Evolutionary conservation across 2,329 filamentous ascomycete species (phyloP).

Genomic region (Lojkania enalia): DNA sequence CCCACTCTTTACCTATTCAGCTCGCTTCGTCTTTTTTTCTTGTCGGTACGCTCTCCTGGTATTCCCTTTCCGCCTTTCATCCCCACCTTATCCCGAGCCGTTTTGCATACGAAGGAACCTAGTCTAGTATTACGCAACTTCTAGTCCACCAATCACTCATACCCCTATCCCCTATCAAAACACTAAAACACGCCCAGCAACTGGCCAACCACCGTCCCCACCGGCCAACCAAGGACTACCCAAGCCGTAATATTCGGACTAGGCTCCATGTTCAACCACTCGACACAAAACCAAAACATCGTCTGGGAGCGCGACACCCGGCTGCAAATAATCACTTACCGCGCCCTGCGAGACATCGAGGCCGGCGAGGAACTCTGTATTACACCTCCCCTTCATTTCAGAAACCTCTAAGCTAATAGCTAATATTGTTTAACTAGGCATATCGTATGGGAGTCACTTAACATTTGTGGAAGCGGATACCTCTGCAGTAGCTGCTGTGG

Average conservation of each 20-base stretch:
- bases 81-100: too few relatives aligned
- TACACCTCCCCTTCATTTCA: too few relatives aligned
- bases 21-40: too few relatives aligned
- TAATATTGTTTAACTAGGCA: conserved; percentile 33
- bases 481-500: conserved; percentile 21
- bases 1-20: too few relatives aligned
- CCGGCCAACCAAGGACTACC: conserved; percentile 40
- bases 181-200: conserved; percentile 37
- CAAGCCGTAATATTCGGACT: conserved; percentile 60
- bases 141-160: not conserved
- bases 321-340: conserved; percentile 53
- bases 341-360: conserved; percentile 53
- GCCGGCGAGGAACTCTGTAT: conserved; percentile 60
- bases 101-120: too few relatives aligned
- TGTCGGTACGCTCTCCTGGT: too few relatives aligned
- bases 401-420: conserved; percentile 6
- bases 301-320: conserved; percentile 57
- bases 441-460: conserved; percentile 53
- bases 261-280: conserved; percentile 64
- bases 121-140: too few relatives aligned
- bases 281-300: conserved; percentile 56
- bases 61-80: too few relatives aligned
- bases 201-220: conserved; percentile 43
- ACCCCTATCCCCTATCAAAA: not conserved
- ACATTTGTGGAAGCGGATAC: conserved; percentile 52